Base-by-base conservation (phyloP, 2,329 filamentous ascomycete species). In the Leptographium lundbergii region DNA sequence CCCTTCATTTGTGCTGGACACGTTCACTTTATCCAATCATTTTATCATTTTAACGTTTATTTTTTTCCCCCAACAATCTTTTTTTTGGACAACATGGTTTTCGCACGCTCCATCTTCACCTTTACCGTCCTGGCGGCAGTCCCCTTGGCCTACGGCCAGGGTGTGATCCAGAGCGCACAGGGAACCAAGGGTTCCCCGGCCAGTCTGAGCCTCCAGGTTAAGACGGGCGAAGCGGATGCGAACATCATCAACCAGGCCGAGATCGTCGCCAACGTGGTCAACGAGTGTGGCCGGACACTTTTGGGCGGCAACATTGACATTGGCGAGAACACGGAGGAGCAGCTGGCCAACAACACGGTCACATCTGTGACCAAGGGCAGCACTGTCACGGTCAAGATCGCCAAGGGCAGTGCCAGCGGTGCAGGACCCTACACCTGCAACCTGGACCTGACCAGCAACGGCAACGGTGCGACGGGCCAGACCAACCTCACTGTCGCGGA, bases 251-350 rank as follows among this genome's bases (percentile, higher is more conserved):
- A 75, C 56, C 77, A 81, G 59, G 75, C 75, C 6, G 74, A 81
- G 72, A 76, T 80, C 63, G 62, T 64, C 2, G 70, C 71, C 59
- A 80, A 80, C 63, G 67, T 77, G 4, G 80, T 81, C 48, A 81
- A 80, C 63, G 74, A 79, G 57, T 86, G 83, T 65, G 83, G 83
- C 56, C 76, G 82, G 61, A 86, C 82, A 19, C 74, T 84, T 66
- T 67, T 80, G 50, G 66, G 72, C 59, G 84, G 84, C 45, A 81
- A 79, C 71, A 86, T 86, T 66, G 80, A 86, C 63, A 74, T 85
- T 58, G 78, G 77, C 51, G 75, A 79, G 67, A 76, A 76, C 63
- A 81, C 77, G 1, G 77, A 81, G 68, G 75, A 77, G 58, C 75
- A 75, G 10, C 63, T 82, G 3, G 68, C 74, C 19, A 74, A 72